Conservation (phyloP, 306 rosid species). For the Cucurbita maxima region DNA sequence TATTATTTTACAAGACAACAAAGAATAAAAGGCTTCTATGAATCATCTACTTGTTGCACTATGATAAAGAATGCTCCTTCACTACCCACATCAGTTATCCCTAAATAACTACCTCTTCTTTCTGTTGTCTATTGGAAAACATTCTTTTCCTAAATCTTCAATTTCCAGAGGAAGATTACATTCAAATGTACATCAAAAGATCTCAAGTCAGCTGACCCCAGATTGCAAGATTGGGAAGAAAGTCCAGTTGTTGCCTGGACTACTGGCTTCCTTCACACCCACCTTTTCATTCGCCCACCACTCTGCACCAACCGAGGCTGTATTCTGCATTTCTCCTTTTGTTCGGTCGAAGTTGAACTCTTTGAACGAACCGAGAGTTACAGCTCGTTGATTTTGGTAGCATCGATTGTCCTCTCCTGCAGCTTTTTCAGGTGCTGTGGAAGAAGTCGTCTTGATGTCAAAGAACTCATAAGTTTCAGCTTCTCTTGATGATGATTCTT, state of each 20-base stretch:
- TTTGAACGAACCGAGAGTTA: constrained; percentile 48
- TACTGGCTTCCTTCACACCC: constrained; percentile 28
- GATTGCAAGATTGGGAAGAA: constrained; percentile 67
- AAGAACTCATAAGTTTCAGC: constrained; percentile 17
- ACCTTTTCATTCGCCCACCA: constrained; percentile 65
- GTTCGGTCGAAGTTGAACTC: constrained; percentile 82
- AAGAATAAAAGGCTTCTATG: too few relatives aligned
- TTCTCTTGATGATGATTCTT: constrained; percentile 20
- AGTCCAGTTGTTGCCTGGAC: constrained; percentile 41
- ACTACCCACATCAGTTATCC: constrained; percentile 10
- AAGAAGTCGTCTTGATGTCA: constrained; percentile 24
- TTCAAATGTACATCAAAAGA: constrained; percentile 28
- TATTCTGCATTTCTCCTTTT: constrained; percentile 37
- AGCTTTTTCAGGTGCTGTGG: constrained; percentile 21
- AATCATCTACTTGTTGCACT: too few relatives aligned
- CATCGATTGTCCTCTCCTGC: constrained; percentile 33
- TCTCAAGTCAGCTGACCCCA: constrained; percentile 31
- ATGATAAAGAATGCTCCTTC: neutral
- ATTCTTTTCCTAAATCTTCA: constrained; percentile 7
- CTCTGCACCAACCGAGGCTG: constrained; percentile 37
- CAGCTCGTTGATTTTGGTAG: constrained; percentile 50
- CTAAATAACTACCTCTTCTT: constrained; percentile 39
- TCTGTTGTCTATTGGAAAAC: constrained; percentile 16
- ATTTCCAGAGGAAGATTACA: constrained; percentile 18
- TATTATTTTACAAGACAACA: too few relatives aligned